phyloP scores from a whole-genome alignment of 2,329 filamentous ascomycete genomes.

The Cordyceps sp. region DNA sequence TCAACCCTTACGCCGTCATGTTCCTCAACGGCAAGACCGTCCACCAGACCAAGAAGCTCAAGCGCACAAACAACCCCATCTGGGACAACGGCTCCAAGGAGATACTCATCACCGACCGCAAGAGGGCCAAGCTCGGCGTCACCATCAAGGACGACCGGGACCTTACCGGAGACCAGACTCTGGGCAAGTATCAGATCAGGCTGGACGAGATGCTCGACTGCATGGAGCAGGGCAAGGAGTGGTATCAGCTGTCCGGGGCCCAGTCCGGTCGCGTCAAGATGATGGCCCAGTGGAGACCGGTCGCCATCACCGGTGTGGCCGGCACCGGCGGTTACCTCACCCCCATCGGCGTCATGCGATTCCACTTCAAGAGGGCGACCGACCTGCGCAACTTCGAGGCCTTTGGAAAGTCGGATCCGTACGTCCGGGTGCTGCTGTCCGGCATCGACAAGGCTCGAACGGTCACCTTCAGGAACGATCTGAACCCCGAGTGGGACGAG shows the following conservation, averaged over 20 bases:
- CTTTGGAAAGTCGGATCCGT: slow-evolving; percentile 93
- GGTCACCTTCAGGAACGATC: slow-evolving; percentile 89
- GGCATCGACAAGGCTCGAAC: slow-evolving; percentile 83
- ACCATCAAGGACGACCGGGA: slow-evolving; percentile 94
- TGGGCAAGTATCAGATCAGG: slow-evolving; percentile 91
- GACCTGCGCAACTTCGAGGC: slow-evolving; percentile 86
- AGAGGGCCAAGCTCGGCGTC: slow-evolving; percentile 75
- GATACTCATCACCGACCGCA: slow-evolving; percentile 85
- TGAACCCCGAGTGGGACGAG: slow-evolving; percentile 92
- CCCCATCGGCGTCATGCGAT: slow-evolving; percentile 84
- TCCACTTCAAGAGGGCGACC: slow-evolving; percentile 74
- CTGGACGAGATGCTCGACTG: slow-evolving; percentile 83
- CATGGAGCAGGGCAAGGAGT: slow-evolving; percentile 86
- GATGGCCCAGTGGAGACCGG: slow-evolving; percentile 87
- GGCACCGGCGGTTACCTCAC: slow-evolving; percentile 81
- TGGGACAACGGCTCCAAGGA: slow-evolving; percentile 91
- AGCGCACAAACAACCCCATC: slow-evolving; percentile 93
- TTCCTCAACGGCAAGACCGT: slow-evolving; percentile 86
- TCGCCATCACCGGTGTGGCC: slow-evolving; percentile 65
- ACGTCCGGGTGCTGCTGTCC: slow-evolving; percentile 74
- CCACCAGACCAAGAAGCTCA: slow-evolving; percentile 78
- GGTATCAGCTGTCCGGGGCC: slow-evolving; percentile 75
- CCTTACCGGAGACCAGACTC: slow-evolving; percentile 60
- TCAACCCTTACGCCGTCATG: slow-evolving; percentile 81
- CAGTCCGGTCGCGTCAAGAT: slow-evolving; percentile 80